A percentile compares a stretch with the other conserved stretches of the same genome.
These are phyloP conservation scores for Onygena corvina DNA, from an alignment of 2,329 filamentous ascomycete genomes.

Conservation along the genomic window DNA sequence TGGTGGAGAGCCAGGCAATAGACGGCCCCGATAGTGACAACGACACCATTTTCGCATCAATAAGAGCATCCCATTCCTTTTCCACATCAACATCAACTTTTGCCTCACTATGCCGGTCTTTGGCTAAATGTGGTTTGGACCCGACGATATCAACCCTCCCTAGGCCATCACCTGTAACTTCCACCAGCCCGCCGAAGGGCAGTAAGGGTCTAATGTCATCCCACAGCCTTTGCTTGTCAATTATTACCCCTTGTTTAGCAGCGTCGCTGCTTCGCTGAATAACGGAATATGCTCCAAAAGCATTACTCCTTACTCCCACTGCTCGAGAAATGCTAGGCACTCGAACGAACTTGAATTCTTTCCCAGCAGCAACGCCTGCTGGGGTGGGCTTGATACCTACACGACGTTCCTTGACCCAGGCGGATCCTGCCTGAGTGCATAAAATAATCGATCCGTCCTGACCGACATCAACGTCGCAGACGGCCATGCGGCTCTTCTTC, in stretches of 20 bases:
- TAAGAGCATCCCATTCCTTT: neutral
- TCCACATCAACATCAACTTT: neutral
- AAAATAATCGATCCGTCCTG: constrained; percentile 92
- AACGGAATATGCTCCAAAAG: constrained; percentile 80
- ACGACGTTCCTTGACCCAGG: constrained; percentile 79
- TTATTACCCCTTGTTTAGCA: constrained; percentile 56
- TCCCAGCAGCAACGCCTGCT: constrained; percentile 49
- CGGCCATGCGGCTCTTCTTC: constrained; percentile 71
- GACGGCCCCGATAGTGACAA: constrained; percentile 22
- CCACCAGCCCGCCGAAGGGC: constrained; percentile 49
- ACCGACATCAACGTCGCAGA: constrained; percentile 73
- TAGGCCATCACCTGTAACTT: neutral
- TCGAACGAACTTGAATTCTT: constrained; percentile 91
- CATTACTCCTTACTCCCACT: constrained; percentile 70
- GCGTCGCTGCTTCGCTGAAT: constrained; percentile 75
- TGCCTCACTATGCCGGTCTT: neutral
- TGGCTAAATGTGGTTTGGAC: neutral
- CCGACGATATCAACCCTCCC: constrained; percentile 30
- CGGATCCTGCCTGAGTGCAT: constrained; percentile 80
- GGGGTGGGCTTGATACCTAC: constrained; percentile 31
- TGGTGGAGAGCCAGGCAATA: constrained; percentile 40
- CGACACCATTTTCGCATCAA: constrained; percentile 16
- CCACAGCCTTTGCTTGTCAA: constrained; percentile 59
- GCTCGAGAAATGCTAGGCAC: constrained; percentile 80
- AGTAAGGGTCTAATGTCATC: constrained; percentile 59